Evolutionary conservation across 208 protist genomes (phyloP).

Genomic region (Leishmania gerbilli): DNA sequence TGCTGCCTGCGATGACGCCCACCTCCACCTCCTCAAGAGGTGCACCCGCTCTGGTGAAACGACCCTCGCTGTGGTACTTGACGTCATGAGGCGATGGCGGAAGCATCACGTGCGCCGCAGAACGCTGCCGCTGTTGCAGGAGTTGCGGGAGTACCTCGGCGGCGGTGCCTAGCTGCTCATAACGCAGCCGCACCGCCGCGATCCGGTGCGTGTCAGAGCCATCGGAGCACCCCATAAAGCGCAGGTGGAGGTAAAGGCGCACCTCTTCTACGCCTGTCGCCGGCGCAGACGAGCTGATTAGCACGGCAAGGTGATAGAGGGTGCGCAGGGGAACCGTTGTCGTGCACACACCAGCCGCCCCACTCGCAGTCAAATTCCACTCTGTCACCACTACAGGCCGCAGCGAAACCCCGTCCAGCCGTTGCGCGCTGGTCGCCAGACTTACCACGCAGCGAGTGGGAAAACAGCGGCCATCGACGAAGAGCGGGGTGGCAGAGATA

Average conservation of each 20-base stretch:
- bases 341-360: neutral
- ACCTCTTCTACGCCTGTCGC: slow-evolving; percentile 7
- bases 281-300: slow-evolving; percentile 26
- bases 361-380: slow-evolving; percentile 25
- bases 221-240: slow-evolving; percentile 64
- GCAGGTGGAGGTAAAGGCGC: slow-evolving; percentile 52
- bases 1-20: neutral
- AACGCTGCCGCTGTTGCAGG: slow-evolving; percentile 6
- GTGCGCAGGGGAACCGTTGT: slow-evolving; percentile 48
- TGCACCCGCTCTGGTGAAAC: neutral
- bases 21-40: neutral
- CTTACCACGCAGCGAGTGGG: slow-evolving; percentile 59
- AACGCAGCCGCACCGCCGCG: slow-evolving; percentile 41
- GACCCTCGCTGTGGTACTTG: neutral
- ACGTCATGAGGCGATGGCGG: neutral
- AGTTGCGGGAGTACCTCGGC: slow-evolving; percentile 20
- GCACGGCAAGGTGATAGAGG: slow-evolving; percentile 52
- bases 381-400: slow-evolving; percentile 55
- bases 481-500: slow-evolving; percentile 37
- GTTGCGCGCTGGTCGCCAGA: slow-evolving; percentile 49
- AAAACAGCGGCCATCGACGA: slow-evolving; percentile 40
- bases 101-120: neutral
- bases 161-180: slow-evolving; percentile 31
- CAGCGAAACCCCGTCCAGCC: slow-evolving; percentile 45
- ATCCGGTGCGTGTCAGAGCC: slow-evolving; percentile 53